Conservation (phyloP, 1,284 basidiomycete species). For the Prillingera fragicola region DNA sequence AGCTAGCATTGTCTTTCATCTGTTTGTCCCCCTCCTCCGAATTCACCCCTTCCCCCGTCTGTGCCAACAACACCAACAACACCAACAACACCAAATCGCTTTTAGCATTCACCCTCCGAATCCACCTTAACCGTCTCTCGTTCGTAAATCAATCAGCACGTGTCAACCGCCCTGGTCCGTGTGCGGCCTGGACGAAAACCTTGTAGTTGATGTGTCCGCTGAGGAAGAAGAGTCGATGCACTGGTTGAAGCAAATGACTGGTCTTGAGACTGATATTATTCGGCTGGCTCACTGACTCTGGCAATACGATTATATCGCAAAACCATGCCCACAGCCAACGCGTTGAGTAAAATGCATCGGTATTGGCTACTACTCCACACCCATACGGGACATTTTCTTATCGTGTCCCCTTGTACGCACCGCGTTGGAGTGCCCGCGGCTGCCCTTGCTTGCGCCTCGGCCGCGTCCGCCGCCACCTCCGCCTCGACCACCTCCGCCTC, state of each 20-base stretch:
- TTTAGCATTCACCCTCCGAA: background rate
- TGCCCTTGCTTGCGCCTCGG: conserved; percentile 36
- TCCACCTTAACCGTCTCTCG: background rate
- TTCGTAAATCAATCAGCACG: conserved; percentile 1
- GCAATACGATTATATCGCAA: no score
- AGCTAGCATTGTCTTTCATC: background rate
- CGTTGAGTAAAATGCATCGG: no score
- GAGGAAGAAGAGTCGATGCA: conserved; percentile 8
- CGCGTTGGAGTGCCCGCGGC: conserved; percentile 46
- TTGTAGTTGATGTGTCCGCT: conserved; percentile 4
- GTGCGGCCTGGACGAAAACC: no score
- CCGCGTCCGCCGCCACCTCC: conserved; percentile 30
- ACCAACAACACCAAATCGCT: background rate
- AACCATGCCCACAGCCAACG: no score
- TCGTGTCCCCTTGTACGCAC: conserved; percentile 46
- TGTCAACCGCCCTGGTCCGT: no score
- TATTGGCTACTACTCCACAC: conserved; percentile 15
- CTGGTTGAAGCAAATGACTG: no score
- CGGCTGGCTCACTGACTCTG: no score
- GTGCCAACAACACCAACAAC: background rate
- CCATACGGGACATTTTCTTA: conserved; percentile 47
- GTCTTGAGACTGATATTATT: no score
- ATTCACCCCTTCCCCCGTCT: background rate
- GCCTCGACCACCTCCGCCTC: conserved; percentile 19
- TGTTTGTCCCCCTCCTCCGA: no score